Percentiles rank a stretch among this genome's conserved stretches.
Evolutionary conservation across 2,329 filamentous ascomycete species (phyloP).

Genomic region (Fusarium bactridioides): DNA sequence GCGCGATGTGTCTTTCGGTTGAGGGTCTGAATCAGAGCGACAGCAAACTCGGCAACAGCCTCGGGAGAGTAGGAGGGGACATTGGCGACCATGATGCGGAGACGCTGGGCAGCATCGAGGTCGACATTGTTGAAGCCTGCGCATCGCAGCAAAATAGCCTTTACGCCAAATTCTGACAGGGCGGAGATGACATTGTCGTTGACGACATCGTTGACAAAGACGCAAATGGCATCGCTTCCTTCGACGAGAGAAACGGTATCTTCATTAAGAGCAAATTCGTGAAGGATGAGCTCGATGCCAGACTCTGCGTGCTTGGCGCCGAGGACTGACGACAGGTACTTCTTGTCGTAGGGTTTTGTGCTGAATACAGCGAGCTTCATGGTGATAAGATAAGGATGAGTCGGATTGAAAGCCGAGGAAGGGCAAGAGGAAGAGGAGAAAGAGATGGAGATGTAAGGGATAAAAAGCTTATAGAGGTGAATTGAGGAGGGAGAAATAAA

Average conservation of each 20-base stretch:
- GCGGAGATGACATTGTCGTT: constrained; percentile 58
- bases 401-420: background rate
- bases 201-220: constrained; percentile 73
- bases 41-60: constrained; percentile 73
- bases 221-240: constrained; percentile 66
- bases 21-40: constrained; percentile 72
- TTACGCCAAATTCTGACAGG: constrained; percentile 59
- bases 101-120: constrained; percentile 60
- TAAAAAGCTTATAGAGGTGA: background rate
- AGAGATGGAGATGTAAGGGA: background rate
- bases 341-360: constrained; percentile 69
- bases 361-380: constrained; percentile 72
- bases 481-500: background rate
- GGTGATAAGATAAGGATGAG: background rate
- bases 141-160: constrained; percentile 70
- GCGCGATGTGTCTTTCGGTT: constrained; percentile 74
- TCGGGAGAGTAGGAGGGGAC: constrained; percentile 75
- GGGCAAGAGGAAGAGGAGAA: background rate
- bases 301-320: constrained; percentile 43
- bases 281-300: constrained; percentile 61
- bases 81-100: constrained; percentile 69
- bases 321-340: constrained; percentile 58
- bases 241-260: constrained; percentile 64
- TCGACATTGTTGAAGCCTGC: constrained; percentile 75
- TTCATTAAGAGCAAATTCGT: constrained; percentile 63